Evolutionary conservation across 441 rosid genomes (phyloP).

Genomic region (Aquilaria agallochum): DNA sequence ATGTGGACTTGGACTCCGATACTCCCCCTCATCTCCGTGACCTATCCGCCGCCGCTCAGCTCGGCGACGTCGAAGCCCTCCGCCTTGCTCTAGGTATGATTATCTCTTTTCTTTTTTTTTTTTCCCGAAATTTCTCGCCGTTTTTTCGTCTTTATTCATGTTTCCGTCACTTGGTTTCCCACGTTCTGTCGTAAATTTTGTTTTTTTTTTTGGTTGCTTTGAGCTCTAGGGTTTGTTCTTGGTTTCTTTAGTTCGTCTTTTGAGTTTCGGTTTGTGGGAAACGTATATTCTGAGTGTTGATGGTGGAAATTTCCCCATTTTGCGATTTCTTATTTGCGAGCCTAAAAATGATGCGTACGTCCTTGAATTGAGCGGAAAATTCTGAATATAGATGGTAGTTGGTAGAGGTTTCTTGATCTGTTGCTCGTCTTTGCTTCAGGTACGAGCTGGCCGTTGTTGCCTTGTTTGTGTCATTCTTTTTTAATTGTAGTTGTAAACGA

Average conservation of each 20-base stretch:
- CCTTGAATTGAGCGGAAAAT: too few relatives aligned
- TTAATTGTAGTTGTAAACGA: too few relatives aligned
- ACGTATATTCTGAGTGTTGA: neutral
- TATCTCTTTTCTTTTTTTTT: slow-evolving; percentile 1
- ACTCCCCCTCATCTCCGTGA: slow-evolving; percentile 67
- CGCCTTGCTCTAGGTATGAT: slow-evolving; percentile 59
- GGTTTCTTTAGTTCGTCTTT: neutral
- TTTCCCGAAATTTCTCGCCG: neutral
- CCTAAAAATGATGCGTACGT: too few relatives aligned
- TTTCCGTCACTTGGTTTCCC: neutral
- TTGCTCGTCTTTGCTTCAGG: too few relatives aligned
- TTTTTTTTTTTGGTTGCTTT: neutral
- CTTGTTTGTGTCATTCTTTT: too few relatives aligned
- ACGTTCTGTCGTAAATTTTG: neutral
- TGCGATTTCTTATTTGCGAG: neutral
- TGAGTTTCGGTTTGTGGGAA: neutral
- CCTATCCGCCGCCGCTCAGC: slow-evolving; percentile 58
- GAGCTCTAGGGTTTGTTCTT: neutral
- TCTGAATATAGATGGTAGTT: too few relatives aligned
- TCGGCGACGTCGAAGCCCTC: slow-evolving; percentile 63
- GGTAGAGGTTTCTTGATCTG: too few relatives aligned
- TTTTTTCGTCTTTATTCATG: neutral
- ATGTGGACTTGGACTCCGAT: slow-evolving; percentile 41
- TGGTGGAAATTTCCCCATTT: neutral
- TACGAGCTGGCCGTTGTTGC: too few relatives aligned